Conservation (phyloP, 768 basidiomycete genomes). For the Mycena rebaudengoi region DNA sequence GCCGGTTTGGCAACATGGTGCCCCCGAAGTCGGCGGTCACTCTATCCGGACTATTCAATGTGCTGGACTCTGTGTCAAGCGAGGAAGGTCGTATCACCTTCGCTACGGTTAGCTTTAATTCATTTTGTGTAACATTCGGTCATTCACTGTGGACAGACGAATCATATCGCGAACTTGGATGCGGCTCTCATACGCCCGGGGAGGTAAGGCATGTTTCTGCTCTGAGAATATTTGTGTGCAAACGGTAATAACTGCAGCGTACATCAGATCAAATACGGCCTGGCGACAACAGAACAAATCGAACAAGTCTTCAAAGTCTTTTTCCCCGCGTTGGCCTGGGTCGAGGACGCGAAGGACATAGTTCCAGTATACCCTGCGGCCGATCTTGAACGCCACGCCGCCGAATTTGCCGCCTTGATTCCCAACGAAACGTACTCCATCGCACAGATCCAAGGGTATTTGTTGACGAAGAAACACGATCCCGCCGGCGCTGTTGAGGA, state of each 20-base stretch:
- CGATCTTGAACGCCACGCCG: neutral
- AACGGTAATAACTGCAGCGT: neutral
- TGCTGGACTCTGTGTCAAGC: neutral
- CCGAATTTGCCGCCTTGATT: neutral
- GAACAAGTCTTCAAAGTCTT: slow-evolving; percentile 3
- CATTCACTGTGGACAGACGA: neutral
- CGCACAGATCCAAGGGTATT: slow-evolving; percentile 12
- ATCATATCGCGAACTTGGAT: neutral
- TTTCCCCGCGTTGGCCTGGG: neutral
- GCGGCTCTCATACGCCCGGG: neutral
- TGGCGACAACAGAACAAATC: slow-evolving; percentile 1
- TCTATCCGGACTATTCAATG: neutral
- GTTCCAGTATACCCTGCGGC: too few relatives aligned
- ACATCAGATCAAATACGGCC: slow-evolving; percentile 6
- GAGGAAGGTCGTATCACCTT: neutral
- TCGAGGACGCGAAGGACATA: neutral
- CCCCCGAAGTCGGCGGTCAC: neutral
- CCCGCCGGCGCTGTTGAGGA: too few relatives aligned
- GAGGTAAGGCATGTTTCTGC: neutral
- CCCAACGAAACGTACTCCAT: slow-evolving; percentile 7
- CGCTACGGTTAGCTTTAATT: neutral
- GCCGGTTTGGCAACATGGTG: neutral
- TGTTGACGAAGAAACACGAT: too few relatives aligned
- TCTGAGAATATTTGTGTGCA: neutral
- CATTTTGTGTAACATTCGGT: neutral